Evolutionary conservation across 768 basidiomycete genomes (phyloP).

Genomic region (Steccherinum ochraceum): DNA sequence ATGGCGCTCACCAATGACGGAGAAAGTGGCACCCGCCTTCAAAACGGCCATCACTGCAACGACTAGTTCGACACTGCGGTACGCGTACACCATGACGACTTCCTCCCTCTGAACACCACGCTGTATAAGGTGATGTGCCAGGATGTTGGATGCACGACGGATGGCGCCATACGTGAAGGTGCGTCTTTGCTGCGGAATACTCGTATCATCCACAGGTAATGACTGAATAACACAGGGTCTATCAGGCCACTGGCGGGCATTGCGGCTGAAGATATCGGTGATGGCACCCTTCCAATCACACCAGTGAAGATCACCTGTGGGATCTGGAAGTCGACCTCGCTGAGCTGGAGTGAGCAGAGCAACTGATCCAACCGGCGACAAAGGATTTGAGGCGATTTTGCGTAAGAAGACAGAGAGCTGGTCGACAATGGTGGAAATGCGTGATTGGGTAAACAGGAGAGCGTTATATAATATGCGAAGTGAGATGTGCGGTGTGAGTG

Average conservation of each 20-base stretch:
- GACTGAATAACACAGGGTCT: constrained; percentile 87
- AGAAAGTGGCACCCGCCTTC: constrained; percentile 95
- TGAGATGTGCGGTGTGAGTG: constrained; percentile 69
- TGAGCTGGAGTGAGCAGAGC: constrained; percentile 74
- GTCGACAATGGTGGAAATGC: constrained; percentile 76
- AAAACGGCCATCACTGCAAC: constrained; percentile 96
- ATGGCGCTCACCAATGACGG: constrained; percentile 76
- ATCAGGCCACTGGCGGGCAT: constrained; percentile 76
- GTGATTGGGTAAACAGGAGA: constrained; percentile 74
- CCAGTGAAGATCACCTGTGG: constrained; percentile 88
- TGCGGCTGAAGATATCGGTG: constrained; percentile 87
- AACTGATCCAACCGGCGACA: constrained; percentile 69
- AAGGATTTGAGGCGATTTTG: constrained; percentile 60
- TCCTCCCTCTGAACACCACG: constrained; percentile 88
- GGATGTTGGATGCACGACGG: constrained; percentile 77
- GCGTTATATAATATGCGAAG: constrained; percentile 92
- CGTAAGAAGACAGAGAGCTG: constrained; percentile 79
- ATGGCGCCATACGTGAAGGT: constrained; percentile 78
- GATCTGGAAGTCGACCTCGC: constrained; percentile 67
- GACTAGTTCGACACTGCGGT: constrained; percentile 92
- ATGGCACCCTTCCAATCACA: constrained; percentile 97
- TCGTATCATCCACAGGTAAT: constrained; percentile 34
- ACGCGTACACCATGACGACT: constrained; percentile 97
- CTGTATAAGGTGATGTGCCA: constrained; percentile 84
- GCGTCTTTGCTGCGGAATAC: constrained; percentile 42